These are phyloP conservation scores for Trichoderma brevicompactum DNA, from an alignment of 2,329 filamentous ascomycete genomes.

Conservation along the genomic window DNA sequence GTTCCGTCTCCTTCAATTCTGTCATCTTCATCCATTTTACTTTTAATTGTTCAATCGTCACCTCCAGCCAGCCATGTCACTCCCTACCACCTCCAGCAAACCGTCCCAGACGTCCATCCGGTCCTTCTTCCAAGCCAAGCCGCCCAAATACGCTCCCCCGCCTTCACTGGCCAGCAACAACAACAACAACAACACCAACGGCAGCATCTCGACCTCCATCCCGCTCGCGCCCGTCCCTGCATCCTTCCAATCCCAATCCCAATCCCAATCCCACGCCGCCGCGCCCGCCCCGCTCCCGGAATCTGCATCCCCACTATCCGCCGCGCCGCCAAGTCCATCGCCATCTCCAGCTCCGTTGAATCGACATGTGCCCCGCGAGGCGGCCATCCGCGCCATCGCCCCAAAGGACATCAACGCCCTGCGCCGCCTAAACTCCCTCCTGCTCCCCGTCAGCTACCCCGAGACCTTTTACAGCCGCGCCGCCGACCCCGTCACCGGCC, in stretches of 20 bases:
- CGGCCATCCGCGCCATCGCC: slow-evolving; percentile 56
- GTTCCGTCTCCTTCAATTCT: no score
- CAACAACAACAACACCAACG: slow-evolving; percentile 37
- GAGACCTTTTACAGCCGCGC: slow-evolving; percentile 66
- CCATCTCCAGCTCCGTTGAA: slow-evolving; percentile 38
- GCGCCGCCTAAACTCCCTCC: slow-evolving; percentile 66
- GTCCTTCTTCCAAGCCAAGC: slow-evolving; percentile 62
- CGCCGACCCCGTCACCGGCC: slow-evolving; percentile 54
- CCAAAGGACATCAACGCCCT: slow-evolving; percentile 60
- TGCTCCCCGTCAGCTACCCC: slow-evolving; percentile 66
- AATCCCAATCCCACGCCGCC: slow-evolving; percentile 30
- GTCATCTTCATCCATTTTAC: not conserved
- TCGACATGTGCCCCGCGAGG: slow-evolving; percentile 51
- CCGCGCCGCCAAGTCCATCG: slow-evolving; percentile 32
- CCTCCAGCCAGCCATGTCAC: slow-evolving; percentile 43
- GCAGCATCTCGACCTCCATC: slow-evolving; percentile 31
- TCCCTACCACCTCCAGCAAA: slow-evolving; percentile 45
- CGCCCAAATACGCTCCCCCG: slow-evolving; percentile 45
- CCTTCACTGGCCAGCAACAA: slow-evolving; percentile 34
- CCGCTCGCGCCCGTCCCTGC: not conserved
- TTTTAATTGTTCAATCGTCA: not conserved
- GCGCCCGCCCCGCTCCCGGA: slow-evolving; percentile 4
- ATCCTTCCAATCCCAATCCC: slow-evolving; percentile 27
- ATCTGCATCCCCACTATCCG: not conserved
- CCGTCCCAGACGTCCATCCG: slow-evolving; percentile 61